phyloP scores from a whole-genome alignment of 2,329 filamentous ascomycete genomes.

The Aspergillus calidoustus region DNA sequence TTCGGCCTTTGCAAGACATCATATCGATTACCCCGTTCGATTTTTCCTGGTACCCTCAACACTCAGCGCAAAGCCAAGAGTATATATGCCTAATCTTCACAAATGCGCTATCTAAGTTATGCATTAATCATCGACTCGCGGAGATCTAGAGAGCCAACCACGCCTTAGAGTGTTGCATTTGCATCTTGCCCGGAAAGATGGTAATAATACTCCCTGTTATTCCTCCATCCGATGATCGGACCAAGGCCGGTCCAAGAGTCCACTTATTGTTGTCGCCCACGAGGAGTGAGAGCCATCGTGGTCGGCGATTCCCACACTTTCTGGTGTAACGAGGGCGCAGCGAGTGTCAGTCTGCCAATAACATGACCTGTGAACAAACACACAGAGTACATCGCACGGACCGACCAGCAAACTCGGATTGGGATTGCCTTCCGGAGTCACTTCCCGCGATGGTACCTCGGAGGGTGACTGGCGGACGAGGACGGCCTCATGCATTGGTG shows the following conservation, averaged over 20 bases:
- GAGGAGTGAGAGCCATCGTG: neutral
- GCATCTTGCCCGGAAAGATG: neutral
- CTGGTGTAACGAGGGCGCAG: neutral
- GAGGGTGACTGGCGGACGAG: neutral
- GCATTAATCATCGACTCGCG: neutral
- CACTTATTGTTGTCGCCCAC: conserved; percentile 3
- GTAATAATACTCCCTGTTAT: conserved; percentile 6
- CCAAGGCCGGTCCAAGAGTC: neutral
- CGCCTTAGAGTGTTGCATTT: neutral
- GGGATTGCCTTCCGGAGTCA: neutral
- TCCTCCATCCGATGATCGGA: conserved; percentile 12
- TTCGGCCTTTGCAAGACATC: conserved; percentile 1
- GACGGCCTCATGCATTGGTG: neutral
- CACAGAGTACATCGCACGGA: neutral
- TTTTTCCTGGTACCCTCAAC: neutral
- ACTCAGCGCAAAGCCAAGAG: neutral
- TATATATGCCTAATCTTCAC: neutral
- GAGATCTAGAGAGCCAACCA: neutral
- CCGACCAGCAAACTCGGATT: neutral
- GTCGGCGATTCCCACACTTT: neutral
- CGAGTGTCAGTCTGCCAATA: neutral
- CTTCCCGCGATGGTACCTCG: neutral
- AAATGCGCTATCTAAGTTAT: neutral
- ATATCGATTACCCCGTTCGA: conserved; percentile 1
- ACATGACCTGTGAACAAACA: neutral